Base-by-base conservation (phyloP, 768 basidiomycete genomes). In the Hypholoma sublateritium region DNA sequence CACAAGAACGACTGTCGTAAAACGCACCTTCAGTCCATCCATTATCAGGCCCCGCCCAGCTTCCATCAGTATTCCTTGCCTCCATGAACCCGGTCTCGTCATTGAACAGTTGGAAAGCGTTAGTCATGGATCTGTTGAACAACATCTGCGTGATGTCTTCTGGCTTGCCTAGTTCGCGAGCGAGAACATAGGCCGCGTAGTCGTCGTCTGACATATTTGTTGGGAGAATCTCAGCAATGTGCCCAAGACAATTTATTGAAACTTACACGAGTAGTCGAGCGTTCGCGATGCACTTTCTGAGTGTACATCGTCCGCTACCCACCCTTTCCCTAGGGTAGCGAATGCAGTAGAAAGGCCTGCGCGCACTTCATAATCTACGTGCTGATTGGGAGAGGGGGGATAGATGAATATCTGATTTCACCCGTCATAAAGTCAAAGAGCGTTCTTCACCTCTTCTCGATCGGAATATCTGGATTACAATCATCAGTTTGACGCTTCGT, bases 241-340 rank as follows among this genome's bases (percentile, higher is more conserved):
- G 36, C n/a, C 9, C 9, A 22, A 13, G 5, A 34, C 46, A 56
- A 28, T 17, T 28, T 43, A 55, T 21, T 14, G 11, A 2, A 21
- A 70, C 81, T 55, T 62, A 89, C 89, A 93, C 0, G 90, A 82
- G 65, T 91, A 92, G 64, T 86, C 89, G 5, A 93, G 75, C 0
- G 89, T 93, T 46, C 91, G 78, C 14, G 89, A 91, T 13, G 81
- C 90, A 25, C 89, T 82, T 64, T 93, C 91, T 0, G 89, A 87
- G 65, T 93, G 90, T 16, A 89, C 69, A 59, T 93, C 89, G 53
- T 85, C 78, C 1, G 87, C 91, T 1, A 93, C 91, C 84, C 86
- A 93, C 7, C 89, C 91, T 16, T 81, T 77, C 22, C 77, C 66
- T 9, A 73, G 58, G 21, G 63, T 61, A 28, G 64, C 79, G 61